phyloP scores from a whole-genome alignment of 257 asterid genomes.

The Nicotiana undulata region DNA sequence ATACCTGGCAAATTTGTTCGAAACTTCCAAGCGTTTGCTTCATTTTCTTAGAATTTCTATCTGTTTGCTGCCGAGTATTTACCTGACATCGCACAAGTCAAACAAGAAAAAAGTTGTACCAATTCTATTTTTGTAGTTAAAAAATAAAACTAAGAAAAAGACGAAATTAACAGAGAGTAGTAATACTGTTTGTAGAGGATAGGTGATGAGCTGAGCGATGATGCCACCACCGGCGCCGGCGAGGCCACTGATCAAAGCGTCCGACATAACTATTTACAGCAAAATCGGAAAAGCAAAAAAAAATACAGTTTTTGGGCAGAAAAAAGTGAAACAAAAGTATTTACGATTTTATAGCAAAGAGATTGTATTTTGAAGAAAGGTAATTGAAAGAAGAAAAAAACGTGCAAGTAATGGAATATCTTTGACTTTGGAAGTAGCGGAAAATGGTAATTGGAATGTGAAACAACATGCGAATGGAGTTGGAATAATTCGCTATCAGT shows the following conservation, averaged over 20 bases:
- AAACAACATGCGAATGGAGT: too few relatives aligned
- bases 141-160: background rate
- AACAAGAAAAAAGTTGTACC: background rate
- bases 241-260: constrained; percentile 93
- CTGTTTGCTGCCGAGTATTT: constrained; percentile 88
- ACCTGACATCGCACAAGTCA: constrained; percentile 32
- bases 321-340: background rate
- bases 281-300: background rate
- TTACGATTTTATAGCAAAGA: too few relatives aligned
- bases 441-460: background rate
- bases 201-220: constrained; percentile 89
- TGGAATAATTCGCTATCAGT: background rate
- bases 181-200: constrained; percentile 84
- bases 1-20: constrained; percentile 64
- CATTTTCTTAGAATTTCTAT: constrained; percentile 69
- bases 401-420: background rate
- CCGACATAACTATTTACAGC: constrained; percentile 45
- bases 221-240: constrained; percentile 99
- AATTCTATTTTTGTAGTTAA: background rate
- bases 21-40: constrained; percentile 46
- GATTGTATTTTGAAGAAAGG: background rate
- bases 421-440: background rate
- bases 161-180: background rate
- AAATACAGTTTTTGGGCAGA: background rate
- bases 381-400: background rate